A percentile compares a stretch with the other conserved stretches of the same genome.
These are phyloP conservation scores for Phalaenopsis aphrodite DNA, from an alignment of 106 monocot genomes.

Conservation along the genomic window DNA sequence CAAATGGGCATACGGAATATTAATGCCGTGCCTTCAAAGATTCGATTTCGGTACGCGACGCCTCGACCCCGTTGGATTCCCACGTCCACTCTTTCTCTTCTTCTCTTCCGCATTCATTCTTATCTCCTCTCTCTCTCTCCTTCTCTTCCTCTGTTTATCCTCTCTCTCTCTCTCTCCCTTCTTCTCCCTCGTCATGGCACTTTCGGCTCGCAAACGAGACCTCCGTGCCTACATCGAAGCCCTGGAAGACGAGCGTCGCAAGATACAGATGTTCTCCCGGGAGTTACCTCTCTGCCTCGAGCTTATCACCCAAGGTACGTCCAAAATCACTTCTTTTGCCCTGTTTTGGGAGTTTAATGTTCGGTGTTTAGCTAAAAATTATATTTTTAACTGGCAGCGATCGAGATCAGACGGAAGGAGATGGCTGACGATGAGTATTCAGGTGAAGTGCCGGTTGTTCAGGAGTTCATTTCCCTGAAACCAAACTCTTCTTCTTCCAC, in stretches of 20 bases:
- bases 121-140: neutral
- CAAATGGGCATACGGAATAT: neutral
- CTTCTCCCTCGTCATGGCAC: neutral
- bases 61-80: neutral
- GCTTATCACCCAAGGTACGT: slow-evolving; percentile 32
- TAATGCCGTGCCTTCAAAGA: neutral
- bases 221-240: slow-evolving; percentile 27
- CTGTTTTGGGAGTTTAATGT: neutral
- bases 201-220: neutral
- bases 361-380: neutral
- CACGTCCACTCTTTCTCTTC: neutral
- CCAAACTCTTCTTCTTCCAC: slow-evolving; percentile 7
- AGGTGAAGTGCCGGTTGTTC: slow-evolving; percentile 9
- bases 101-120: neutral
- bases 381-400: slow-evolving; percentile 11
- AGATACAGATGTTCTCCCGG: slow-evolving; percentile 45
- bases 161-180: neutral
- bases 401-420: slow-evolving; percentile 5
- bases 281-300: slow-evolving; percentile 49
- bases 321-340: neutral
- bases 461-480: slow-evolving; percentile 23
- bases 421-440: neutral
- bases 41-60: slow-evolving; percentile 4
- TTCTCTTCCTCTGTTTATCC: too few species aligned
- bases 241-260: slow-evolving; percentile 33